Conservation (phyloP, 805 yeast species). For the Candida vaughaniae region DNA sequence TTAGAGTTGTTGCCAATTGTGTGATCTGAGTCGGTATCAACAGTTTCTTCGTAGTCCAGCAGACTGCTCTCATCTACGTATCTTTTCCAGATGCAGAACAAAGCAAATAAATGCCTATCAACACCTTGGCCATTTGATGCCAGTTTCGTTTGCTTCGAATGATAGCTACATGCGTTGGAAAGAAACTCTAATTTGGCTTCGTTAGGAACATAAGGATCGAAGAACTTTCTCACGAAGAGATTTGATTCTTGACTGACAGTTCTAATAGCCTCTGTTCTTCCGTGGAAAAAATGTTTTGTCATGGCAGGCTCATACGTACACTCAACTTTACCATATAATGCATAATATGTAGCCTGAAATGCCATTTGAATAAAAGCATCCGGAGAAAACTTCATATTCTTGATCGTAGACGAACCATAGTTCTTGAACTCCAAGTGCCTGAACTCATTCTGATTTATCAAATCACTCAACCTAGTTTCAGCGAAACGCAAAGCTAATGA, state of each 20-base stretch:
- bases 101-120: constrained; percentile 85
- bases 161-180: constrained; percentile 68
- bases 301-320: constrained; percentile 95
- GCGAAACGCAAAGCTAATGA: constrained; percentile 83
- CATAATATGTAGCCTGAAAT: constrained; percentile 89
- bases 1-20: constrained; percentile 20
- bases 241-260: constrained; percentile 81
- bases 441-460: constrained; percentile 87
- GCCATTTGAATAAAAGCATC: constrained; percentile 95
- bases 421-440: constrained; percentile 70
- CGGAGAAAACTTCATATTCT: constrained; percentile 83
- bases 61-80: constrained; percentile 34
- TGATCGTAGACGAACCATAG: constrained; percentile 76
- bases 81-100: constrained; percentile 83
- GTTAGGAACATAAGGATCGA: constrained; percentile 61
- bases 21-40: constrained; percentile 19
- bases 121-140: constrained; percentile 84
- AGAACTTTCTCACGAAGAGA: constrained; percentile 78
- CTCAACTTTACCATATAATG: constrained; percentile 88
- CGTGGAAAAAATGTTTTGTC: constrained; percentile 86
- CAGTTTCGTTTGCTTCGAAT: constrained; percentile 62
- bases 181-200: constrained; percentile 59
- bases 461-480: constrained; percentile 82
- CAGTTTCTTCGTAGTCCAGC: constrained; percentile 21
- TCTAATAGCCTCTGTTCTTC: constrained; percentile 90